Percentiles rank a stretch among this genome's conserved stretches.
Conservation (phyloP, 345 rosid genomes). For the Bruguiera gymnorhiza region DNA sequence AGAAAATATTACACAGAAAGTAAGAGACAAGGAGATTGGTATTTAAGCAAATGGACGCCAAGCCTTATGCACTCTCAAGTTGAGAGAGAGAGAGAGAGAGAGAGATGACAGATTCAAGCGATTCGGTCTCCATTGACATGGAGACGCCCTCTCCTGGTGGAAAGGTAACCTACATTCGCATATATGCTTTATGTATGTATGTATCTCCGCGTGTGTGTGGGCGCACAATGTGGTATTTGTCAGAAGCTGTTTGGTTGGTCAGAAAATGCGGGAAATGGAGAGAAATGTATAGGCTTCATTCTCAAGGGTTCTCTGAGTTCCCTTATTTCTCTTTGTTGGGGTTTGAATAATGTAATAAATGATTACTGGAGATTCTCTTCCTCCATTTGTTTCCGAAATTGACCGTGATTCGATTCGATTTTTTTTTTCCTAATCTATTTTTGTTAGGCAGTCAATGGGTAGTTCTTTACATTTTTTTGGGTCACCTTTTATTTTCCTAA, state of each 20-base stretch:
- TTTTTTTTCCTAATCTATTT: background rate
- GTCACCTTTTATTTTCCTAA: background rate
- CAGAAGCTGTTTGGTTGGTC: constrained; percentile 25
- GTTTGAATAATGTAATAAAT: background rate
- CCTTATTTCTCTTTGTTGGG: no score
- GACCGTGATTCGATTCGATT: background rate
- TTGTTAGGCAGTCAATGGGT: background rate
- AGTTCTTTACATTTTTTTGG: background rate
- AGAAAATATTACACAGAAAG: constrained; percentile 8
- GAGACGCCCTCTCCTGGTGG: constrained; percentile 87
- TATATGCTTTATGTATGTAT: constrained; percentile 4
- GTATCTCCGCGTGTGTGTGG: background rate
- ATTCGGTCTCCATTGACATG: constrained; percentile 57
- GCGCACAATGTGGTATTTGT: background rate
- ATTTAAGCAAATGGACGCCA: constrained; percentile 24
- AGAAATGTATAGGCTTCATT: constrained; percentile 2
- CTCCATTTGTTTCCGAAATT: background rate
- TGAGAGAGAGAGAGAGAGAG: constrained; percentile 9
- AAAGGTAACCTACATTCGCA: constrained; percentile 42
- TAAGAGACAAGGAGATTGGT: constrained; percentile 12
- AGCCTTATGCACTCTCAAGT: constrained; percentile 10
- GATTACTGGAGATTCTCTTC: background rate
- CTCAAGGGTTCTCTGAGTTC: no score
- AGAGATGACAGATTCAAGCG: constrained; percentile 57
- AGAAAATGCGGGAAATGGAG: constrained; percentile 26